A percentile compares a stretch with the other conserved stretches of the same genome.
Conservation (phyloP, 768 basidiomycete genomes). For the Dendrothele bispora region DNA sequence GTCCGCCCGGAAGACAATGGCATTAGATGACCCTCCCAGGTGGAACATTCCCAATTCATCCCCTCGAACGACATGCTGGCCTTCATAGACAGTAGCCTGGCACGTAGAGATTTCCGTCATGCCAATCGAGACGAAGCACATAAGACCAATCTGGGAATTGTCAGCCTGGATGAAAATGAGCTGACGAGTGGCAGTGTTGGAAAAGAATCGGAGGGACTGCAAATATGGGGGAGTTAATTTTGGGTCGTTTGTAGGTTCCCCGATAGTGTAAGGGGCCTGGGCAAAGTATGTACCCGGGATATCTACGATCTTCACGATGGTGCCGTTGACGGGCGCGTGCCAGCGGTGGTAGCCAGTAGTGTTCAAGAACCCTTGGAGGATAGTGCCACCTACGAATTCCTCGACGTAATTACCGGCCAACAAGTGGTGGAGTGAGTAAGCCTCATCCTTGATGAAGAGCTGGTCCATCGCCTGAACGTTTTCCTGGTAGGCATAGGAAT, state of each 20-base stretch:
- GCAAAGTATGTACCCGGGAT: slow-evolving; percentile 44
- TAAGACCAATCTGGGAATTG: slow-evolving; percentile 38
- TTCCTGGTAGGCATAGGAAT: slow-evolving; percentile 30
- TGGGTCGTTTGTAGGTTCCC: slow-evolving; percentile 7
- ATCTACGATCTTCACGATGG: slow-evolving; percentile 27
- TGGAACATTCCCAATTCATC: slow-evolving; percentile 52
- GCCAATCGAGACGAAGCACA: slow-evolving; percentile 42
- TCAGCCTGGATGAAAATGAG: slow-evolving; percentile 43
- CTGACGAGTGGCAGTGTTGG: slow-evolving; percentile 36
- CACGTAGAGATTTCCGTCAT: slow-evolving; percentile 53
- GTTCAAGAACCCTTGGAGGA: slow-evolving; percentile 47
- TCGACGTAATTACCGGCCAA: slow-evolving; percentile 34
- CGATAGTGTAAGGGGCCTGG: slow-evolving; percentile 18
- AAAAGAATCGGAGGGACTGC: slow-evolving; percentile 23
- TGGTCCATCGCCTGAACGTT: slow-evolving; percentile 34
- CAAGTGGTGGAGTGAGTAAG: slow-evolving; percentile 49
- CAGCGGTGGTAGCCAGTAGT: slow-evolving; percentile 51
- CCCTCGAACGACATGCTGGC: slow-evolving; percentile 41
- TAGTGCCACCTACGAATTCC: slow-evolving; percentile 40
- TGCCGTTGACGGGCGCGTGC: slow-evolving; percentile 45
- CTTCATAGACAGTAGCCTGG: slow-evolving; percentile 39
- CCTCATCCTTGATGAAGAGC: slow-evolving; percentile 52
- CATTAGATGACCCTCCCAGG: slow-evolving; percentile 49
- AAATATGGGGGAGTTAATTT: neutral
- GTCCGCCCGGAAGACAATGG: too few relatives aligned